Evolutionary conservation across 2,329 filamentous ascomycete genomes (phyloP).

Genomic region (Cercospora sesami): DNA sequence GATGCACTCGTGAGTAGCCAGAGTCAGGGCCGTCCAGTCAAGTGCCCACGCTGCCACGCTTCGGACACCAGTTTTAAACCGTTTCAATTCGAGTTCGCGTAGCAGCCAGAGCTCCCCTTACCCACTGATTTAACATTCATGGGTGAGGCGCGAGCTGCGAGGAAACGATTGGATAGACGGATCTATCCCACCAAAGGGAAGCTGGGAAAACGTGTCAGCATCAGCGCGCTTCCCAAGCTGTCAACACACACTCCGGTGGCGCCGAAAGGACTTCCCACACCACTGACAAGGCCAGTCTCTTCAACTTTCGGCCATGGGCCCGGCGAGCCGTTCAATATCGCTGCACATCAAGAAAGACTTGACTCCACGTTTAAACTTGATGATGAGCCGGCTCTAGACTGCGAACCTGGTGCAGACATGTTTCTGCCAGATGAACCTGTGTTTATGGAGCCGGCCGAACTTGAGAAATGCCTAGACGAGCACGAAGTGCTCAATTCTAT

Average conservation of each 20-base stretch:
- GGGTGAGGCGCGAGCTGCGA: slow-evolving; percentile 20
- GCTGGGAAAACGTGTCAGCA: background rate
- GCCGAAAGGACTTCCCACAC: slow-evolving; percentile 16
- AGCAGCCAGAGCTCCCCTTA: slow-evolving; percentile 36
- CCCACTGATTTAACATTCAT: slow-evolving; percentile 17
- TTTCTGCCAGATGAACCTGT: slow-evolving; percentile 5
- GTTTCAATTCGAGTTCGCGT: slow-evolving; percentile 80
- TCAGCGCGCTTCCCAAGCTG: slow-evolving; percentile 4
- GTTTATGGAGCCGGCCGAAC: slow-evolving; percentile 14
- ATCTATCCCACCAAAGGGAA: slow-evolving; percentile 16
- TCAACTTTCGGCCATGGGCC: slow-evolving; percentile 15
- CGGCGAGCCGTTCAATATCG: slow-evolving; percentile 17
- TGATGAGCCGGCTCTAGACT: slow-evolving; percentile 4
- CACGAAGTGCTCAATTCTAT: slow-evolving; percentile 15
- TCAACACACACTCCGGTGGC: slow-evolving; percentile 12
- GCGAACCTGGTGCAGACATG: slow-evolving; percentile 2
- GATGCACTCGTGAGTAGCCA: slow-evolving; percentile 76
- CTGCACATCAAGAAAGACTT: slow-evolving; percentile 6
- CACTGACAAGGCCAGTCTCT: slow-evolving; percentile 17
- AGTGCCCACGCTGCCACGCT: slow-evolving; percentile 76
- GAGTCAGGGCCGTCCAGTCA: slow-evolving; percentile 63
- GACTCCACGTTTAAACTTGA: slow-evolving; percentile 15
- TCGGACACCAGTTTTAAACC: slow-evolving; percentile 80
- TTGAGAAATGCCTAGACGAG: slow-evolving; percentile 14
- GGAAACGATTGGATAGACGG: slow-evolving; percentile 17